phyloP scores from a whole-genome alignment of 2,329 filamentous ascomycete species.

The Pestalotiopsis sp. region DNA sequence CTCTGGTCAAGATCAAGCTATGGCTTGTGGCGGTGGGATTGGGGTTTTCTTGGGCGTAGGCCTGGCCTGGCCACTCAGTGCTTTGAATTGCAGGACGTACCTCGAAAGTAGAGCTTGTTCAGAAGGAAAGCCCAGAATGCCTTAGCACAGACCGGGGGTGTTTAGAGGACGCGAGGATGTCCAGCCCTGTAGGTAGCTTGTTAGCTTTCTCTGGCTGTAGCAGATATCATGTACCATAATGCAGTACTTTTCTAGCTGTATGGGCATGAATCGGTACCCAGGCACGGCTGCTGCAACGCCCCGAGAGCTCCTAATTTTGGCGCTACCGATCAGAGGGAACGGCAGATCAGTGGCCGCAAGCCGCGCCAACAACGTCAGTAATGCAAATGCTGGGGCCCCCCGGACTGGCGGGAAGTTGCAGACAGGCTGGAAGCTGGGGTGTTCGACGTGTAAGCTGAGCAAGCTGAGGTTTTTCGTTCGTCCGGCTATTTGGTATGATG shows the following conservation, averaged over 20 bases:
- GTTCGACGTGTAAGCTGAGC: too few species aligned
- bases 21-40: neutral
- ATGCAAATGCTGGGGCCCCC: neutral
- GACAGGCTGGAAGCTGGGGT: neutral
- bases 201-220: neutral
- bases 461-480: neutral
- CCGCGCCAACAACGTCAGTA: conserved; percentile 1
- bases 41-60: neutral
- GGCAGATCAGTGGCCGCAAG: conserved; percentile 3
- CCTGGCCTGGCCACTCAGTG: neutral
- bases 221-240: neutral
- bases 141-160: neutral
- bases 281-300: neutral
- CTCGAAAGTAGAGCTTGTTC: neutral
- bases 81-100: neutral
- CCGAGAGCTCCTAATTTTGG: conserved; percentile 2
- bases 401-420: neutral
- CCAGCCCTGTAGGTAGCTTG: neutral
- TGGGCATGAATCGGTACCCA: neutral
- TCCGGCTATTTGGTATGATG: neutral
- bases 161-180: neutral
- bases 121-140: neutral
- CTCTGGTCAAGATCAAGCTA: neutral
- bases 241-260: neutral
- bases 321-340: conserved; percentile 3